phyloP scores from a whole-genome alignment of 331 rosid species.

The Phaseolus coccineus region DNA sequence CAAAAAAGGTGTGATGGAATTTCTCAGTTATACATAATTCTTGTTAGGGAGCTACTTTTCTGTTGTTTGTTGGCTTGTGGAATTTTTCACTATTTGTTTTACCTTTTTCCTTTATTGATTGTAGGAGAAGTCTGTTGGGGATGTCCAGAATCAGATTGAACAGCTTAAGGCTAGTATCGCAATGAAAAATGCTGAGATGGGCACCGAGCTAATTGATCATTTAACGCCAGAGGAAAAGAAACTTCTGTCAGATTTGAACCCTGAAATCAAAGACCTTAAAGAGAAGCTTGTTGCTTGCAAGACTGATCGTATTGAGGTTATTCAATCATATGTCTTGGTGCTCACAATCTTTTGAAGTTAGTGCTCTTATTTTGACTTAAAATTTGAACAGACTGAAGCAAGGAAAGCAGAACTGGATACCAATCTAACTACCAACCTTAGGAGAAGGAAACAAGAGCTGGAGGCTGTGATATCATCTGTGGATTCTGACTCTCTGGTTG shows the following conservation, averaged over 20 bases:
- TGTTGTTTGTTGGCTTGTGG: conserved; percentile 27
- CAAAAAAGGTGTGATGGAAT: conserved; percentile 70
- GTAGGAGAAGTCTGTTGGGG: conserved; percentile 90
- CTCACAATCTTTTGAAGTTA: conserved; percentile 26
- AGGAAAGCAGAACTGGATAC: conserved; percentile 96
- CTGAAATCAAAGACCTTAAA: conserved; percentile 85
- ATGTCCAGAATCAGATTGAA: conserved; percentile 84
- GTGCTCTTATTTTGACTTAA: conserved; percentile 39
- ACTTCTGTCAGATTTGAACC: conserved; percentile 85
- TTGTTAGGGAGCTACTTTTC: conserved; percentile 11
- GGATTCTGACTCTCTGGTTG: conserved; percentile 65
- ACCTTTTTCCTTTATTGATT: conserved; percentile 49
- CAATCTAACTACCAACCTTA: conserved; percentile 90
- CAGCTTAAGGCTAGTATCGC: conserved; percentile 86
- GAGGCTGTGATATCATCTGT: conserved; percentile 79
- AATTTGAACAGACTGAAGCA: conserved; percentile 74
- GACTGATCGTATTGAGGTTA: conserved; percentile 92
- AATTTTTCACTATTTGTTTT: conserved; percentile 21
- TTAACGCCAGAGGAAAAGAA: conserved; percentile 84
- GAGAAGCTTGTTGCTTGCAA: conserved; percentile 86
- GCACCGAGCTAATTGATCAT: conserved; percentile 95
- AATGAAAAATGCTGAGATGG: conserved; percentile 90
- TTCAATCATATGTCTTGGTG: conserved; percentile 40
- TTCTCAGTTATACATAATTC: background rate
- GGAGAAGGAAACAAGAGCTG: conserved; percentile 93